Base-by-base conservation (phyloP, 441 rosid genomes). In the Gossypium trilobum region DNA sequence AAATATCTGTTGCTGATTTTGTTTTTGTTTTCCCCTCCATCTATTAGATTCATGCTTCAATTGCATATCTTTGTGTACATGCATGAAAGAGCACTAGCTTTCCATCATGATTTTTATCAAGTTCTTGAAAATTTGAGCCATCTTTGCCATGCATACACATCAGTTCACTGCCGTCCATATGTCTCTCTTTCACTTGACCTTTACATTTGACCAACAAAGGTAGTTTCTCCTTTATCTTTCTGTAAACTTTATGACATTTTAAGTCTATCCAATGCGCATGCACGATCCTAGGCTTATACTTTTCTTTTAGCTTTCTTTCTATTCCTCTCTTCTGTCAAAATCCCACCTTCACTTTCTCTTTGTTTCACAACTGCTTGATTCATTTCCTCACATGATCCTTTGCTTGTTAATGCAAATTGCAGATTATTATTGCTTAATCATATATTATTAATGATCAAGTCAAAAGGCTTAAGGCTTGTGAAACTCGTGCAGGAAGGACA, bases 401-500 rank as follows among this genome's bases (percentile, higher is more conserved):
- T 70, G 20, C 19, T 29, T 52, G 17, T 8, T 27, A 52, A 52
- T 68, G 27, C 25, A 25, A 50, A 19, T 68, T 1, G 10, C 42
- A 36, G 10, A 36, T 36, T 1, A 36, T 36, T 36, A 36, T 36
- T 7, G 42, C 42, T 36, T 36, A 7, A 36, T 36, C 42, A 36
- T 36, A 36, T 36, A 36, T 36, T 36, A 36, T 36, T 36, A 36
- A 36, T 36, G 42, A 36, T 7, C 42, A 36, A 36, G 42, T 36
- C 42, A 1, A 36, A 36, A 36, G 42, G 42, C 10, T 36, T 7
- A 36, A 36, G 10, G 42, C 42, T 36, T 48, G 48, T 46, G 4
- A 52, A 52, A 52, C 57, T 52, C 23, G 10, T 60, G 1, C 88
- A 93, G 98, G 91, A 93, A 91, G 79, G 98, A 93, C 79, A 91